These are phyloP conservation scores for Taxawa tesnikishii DNA, from an alignment of 2,329 filamentous ascomycete species.

Conservation along the genomic window DNA sequence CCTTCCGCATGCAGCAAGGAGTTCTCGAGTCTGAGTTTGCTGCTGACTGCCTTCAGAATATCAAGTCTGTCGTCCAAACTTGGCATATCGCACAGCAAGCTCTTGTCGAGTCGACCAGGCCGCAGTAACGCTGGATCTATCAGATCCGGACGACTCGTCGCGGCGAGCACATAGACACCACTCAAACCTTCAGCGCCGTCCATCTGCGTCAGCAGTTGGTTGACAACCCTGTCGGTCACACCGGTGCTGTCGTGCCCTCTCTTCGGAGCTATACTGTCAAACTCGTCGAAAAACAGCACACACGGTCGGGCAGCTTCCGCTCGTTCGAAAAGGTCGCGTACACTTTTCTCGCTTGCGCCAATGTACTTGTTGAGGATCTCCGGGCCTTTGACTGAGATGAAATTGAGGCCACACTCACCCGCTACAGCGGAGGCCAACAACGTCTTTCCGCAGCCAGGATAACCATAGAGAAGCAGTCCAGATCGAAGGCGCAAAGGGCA, in stretches of 20 bases:
- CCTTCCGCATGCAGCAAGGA: constrained; percentile 42
- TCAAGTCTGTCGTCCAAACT: constrained; percentile 69
- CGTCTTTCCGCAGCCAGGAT: constrained; percentile 92
- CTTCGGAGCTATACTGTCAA: constrained; percentile 95
- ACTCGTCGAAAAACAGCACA: constrained; percentile 96
- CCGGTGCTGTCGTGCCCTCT: constrained; percentile 93
- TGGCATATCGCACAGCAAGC: constrained; percentile 81
- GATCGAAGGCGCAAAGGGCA: constrained; percentile 91
- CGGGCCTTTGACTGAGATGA: constrained; percentile 95
- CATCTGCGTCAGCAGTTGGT: constrained; percentile 97
- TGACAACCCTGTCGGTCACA: constrained; percentile 97
- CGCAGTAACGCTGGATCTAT: constrained; percentile 89
- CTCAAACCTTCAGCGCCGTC: constrained; percentile 91
- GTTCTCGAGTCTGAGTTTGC: constrained; percentile 62
- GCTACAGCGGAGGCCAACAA: constrained; percentile 93
- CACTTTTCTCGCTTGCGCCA: constrained; percentile 89
- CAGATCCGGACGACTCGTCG: constrained; percentile 82
- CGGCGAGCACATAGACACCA: constrained; percentile 91
- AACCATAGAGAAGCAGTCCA: constrained; percentile 85
- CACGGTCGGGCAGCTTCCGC: constrained; percentile 85
- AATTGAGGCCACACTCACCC: constrained; percentile 93
- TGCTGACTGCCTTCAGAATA: constrained; percentile 73
- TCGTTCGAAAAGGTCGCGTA: constrained; percentile 87
- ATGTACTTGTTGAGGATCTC: constrained; percentile 99
- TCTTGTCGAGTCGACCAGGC: constrained; percentile 88